Percentiles rank a stretch among this genome's conserved stretches.
These are phyloP conservation scores for Anisogramma anomala DNA, from an alignment of 2,329 filamentous ascomycete species.

Conservation along the genomic window DNA sequence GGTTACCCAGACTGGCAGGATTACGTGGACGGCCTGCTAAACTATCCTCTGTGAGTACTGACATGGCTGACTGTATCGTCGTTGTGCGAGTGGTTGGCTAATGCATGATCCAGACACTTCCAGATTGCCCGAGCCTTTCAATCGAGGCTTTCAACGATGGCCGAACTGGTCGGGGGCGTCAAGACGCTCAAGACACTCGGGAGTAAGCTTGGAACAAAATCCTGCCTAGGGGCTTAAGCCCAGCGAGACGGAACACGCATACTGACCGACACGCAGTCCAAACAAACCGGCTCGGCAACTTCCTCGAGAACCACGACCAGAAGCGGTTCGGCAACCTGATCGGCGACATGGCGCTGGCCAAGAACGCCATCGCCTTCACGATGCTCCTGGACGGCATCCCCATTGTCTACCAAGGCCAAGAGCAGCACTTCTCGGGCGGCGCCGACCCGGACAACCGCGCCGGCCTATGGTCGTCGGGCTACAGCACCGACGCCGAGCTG, in stretches of 20 bases:
- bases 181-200: constrained; percentile 18
- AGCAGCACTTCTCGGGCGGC: constrained; percentile 38
- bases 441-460: constrained; percentile 35
- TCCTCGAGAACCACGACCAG: constrained; percentile 40
- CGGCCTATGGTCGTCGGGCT: constrained; percentile 36
- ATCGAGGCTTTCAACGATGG: constrained; percentile 21
- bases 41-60: constrained; percentile 33
- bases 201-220: too few relatives aligned
- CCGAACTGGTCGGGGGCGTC: constrained; percentile 24
- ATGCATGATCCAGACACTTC: constrained; percentile 14
- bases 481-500: constrained; percentile 29
- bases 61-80: neutral
- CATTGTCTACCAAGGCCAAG: constrained; percentile 47
- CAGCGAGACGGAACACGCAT: too few relatives aligned
- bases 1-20: constrained; percentile 34
- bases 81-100: neutral
- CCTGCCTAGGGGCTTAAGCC: too few relatives aligned
- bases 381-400: constrained; percentile 46
- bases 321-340: constrained; percentile 34
- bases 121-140: constrained; percentile 20
- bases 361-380: constrained; percentile 42
- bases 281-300: constrained; percentile 29
- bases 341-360: constrained; percentile 34
- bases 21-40: constrained; percentile 35
- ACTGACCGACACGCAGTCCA: constrained; percentile 18